Conservation (phyloP, 352 stramenopile genomes). For the Hyaloperonospora brassicae region DNA sequence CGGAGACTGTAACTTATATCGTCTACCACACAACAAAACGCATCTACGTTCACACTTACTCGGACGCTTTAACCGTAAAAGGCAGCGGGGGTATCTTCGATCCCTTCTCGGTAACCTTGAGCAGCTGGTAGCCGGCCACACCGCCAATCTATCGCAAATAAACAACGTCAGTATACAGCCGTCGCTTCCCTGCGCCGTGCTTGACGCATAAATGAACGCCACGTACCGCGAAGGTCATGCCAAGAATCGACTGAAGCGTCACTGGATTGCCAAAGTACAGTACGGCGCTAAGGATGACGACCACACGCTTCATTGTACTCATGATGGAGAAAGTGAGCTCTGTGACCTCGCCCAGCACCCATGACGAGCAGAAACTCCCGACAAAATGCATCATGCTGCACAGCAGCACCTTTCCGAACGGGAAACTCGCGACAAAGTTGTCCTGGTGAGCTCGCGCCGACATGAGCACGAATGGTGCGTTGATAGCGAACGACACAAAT, state of each 20-base stretch:
- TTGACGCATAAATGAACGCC: background rate
- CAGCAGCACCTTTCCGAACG: slow-evolving; percentile 58
- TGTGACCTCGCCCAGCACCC: slow-evolving; percentile 78
- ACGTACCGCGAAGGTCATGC: slow-evolving; percentile 64
- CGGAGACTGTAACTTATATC: slow-evolving; percentile 23
- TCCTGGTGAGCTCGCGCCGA: slow-evolving; percentile 38
- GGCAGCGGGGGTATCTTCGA: slow-evolving; percentile 36
- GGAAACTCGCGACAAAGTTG: slow-evolving; percentile 63
- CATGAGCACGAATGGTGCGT: slow-evolving; percentile 65
- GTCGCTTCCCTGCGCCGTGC: no score
- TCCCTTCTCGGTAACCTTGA: slow-evolving; percentile 62
- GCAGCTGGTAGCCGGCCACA: slow-evolving; percentile 69
- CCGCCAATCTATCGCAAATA: slow-evolving; percentile 37
- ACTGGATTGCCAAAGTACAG: slow-evolving; percentile 82
- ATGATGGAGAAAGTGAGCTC: slow-evolving; percentile 88
- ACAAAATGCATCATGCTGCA: slow-evolving; percentile 83
- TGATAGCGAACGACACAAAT: slow-evolving; percentile 79
- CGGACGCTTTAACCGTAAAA: slow-evolving; percentile 38
- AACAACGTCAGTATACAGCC: slow-evolving; percentile 3
- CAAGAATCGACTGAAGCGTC: slow-evolving; percentile 52
- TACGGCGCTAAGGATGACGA: slow-evolving; percentile 80
- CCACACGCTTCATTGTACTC: slow-evolving; percentile 85
- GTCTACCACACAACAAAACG: slow-evolving; percentile 23
- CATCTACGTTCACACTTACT: slow-evolving; percentile 12
- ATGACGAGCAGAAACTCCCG: slow-evolving; percentile 70